phyloP scores from a whole-genome alignment of 2,329 filamentous ascomycete species.

The Cercospora sp. region DNA sequence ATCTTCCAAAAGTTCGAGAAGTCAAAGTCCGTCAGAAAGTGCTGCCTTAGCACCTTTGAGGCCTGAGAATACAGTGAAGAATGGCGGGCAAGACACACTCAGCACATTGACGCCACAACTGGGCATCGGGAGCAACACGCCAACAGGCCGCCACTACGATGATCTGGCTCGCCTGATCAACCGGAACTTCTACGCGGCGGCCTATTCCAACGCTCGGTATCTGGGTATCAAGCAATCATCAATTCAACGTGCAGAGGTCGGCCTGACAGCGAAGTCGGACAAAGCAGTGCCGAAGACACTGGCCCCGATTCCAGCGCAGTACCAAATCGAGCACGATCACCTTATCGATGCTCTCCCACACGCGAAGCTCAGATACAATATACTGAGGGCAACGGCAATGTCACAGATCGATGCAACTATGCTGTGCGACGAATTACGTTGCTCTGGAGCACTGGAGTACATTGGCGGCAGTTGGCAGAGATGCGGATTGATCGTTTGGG shows the following conservation, averaged over 20 bases:
- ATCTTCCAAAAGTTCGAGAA: constrained; percentile 29
- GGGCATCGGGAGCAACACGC: neutral
- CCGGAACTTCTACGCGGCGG: constrained; percentile 34
- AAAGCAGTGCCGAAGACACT: constrained; percentile 27
- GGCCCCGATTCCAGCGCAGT: constrained; percentile 31
- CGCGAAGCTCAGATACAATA: constrained; percentile 33
- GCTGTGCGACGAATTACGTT: constrained; percentile 29
- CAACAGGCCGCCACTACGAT: constrained; percentile 27
- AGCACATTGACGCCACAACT: neutral
- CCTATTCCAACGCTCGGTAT: constrained; percentile 28
- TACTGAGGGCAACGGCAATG: constrained; percentile 31
- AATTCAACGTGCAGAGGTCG: constrained; percentile 23
- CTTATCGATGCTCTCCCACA: constrained; percentile 36
- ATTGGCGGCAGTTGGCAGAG: constrained; percentile 30
- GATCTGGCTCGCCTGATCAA: constrained; percentile 37
- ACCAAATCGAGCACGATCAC: constrained; percentile 34
- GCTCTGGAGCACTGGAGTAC: constrained; percentile 32
- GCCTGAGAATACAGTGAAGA: constrained; percentile 4
- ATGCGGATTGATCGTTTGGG: constrained; percentile 42
- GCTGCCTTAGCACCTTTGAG: constrained; percentile 11
- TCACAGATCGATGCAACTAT: constrained; percentile 29
- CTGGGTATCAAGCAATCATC: constrained; percentile 27
- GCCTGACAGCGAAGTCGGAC: constrained; percentile 22
- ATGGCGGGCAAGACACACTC: neutral
- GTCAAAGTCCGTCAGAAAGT: constrained; percentile 20